Conservation (phyloP, 2,329 filamentous ascomycete genomes). For the Colletotrichum siamense region DNA sequence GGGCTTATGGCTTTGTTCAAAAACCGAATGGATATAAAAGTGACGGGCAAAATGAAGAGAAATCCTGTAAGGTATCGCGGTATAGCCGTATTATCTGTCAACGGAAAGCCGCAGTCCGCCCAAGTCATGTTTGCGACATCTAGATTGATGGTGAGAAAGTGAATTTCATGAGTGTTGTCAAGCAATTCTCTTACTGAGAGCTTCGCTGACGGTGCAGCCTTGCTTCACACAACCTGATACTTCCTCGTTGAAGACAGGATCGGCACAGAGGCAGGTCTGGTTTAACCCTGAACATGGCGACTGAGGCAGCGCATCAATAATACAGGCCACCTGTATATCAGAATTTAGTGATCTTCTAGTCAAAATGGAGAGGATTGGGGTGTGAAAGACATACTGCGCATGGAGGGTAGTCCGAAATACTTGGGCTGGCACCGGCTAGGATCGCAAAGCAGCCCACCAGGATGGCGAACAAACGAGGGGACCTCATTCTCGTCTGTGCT, state of each 20-base stretch:
- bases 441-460: background rate
- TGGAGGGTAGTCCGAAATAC: background rate
- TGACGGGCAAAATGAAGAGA: background rate
- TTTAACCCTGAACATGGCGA: background rate
- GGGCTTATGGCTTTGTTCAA: background rate
- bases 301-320: background rate
- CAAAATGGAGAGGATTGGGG: background rate
- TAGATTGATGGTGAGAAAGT: background rate
- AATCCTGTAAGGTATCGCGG: background rate
- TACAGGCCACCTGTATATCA: background rate
- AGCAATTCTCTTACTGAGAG: background rate
- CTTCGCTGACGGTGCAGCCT: background rate
- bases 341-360: rapidly evolving
- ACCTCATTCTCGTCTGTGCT: background rate
- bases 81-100: background rate
- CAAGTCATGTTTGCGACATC: background rate
- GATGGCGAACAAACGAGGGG: background rate
- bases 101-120: background rate
- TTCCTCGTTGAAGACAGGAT: background rate
- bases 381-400: background rate
- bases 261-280: background rate
- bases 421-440: background rate
- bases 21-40: background rate
- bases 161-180: background rate
- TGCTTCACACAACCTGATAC: background rate